Base-by-base conservation (phyloP, 768 basidiomycete species). In the Calvatia gigantea region DNA sequence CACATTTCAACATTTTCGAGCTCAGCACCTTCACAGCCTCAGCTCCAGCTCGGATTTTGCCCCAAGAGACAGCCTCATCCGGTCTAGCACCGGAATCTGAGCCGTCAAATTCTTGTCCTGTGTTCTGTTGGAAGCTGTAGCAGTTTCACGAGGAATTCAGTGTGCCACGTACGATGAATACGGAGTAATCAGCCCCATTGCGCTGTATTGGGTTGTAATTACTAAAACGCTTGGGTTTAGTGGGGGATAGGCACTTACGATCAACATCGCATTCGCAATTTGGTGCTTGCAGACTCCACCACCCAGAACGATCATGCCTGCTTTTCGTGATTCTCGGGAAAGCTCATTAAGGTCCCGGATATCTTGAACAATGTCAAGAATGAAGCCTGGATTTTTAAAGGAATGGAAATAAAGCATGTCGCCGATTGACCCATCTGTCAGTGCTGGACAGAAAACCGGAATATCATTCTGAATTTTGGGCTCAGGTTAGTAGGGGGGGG, bases 381-480 rank as follows among this genome's bases (percentile, higher is more conserved):
- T 74, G 47, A 99, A 79, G 9, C 88, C 89, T 1, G 91, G 91
- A 41, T 81, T 83, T 58, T 84, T 81, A 79, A 94, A 99, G 11
- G 94, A 95, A 72, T 98, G 97, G 69, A 98, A 98, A 72, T 98
- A 99, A 35, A 98, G 87, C 95, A 98, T 98, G 70, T 99, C 97
- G 54, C 97, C 97, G 54, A 99, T 80, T 0, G 97, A 98, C 9
- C 97, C 97, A 65, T 99, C 97, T 25, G 97, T 99, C 45, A 99
- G 74, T 1, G 97, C 97, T 21, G 97, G 97, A 69, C 97, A 99
- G 74, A 98, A 99, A 44, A 98, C 94, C 6, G 97, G 97, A 54
- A 98, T 98, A 62, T 98, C 78, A 72, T 99, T 98, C 97, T 99
- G 72, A 43, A 62, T 49, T 50, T 59, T 56, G 35, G n/a, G 54